These are phyloP conservation scores for Endoconidiophora laricicola DNA, from an alignment of 2,329 filamentous ascomycete species.

Conservation along the genomic window DNA sequence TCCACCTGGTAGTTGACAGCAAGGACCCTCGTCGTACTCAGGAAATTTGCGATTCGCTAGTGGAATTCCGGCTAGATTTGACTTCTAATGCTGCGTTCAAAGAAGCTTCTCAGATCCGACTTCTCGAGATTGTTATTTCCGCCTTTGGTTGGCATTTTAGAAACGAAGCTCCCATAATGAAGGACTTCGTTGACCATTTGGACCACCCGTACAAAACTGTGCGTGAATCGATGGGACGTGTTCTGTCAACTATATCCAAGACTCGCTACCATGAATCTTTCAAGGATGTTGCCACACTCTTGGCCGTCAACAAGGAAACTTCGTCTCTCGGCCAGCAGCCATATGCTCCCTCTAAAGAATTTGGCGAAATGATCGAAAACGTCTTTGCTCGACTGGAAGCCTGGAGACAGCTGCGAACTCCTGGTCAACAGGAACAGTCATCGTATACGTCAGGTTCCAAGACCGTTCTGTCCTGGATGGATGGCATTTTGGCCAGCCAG, in stretches of 20 bases:
- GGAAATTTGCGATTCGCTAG: constrained; percentile 69
- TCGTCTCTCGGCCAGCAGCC: constrained; percentile 75
- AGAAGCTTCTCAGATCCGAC: constrained; percentile 86
- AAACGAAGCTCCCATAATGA: constrained; percentile 67
- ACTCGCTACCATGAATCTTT: constrained; percentile 92
- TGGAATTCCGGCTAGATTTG: constrained; percentile 83
- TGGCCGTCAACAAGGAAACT: constrained; percentile 60
- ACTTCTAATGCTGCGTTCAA: constrained; percentile 94
- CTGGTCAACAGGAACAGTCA: constrained; percentile 83
- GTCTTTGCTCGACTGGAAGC: constrained; percentile 67
- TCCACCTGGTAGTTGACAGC: constrained; percentile 74
- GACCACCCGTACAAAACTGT: constrained; percentile 98
- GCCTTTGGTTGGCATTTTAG: constrained; percentile 96
- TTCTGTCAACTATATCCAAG: constrained; percentile 74
- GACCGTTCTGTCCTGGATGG: constrained; percentile 88
- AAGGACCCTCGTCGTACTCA: constrained; percentile 79
- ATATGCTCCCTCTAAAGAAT: constrained; percentile 63
- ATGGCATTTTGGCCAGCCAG: constrained; percentile 75
- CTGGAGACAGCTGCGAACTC: constrained; percentile 71
- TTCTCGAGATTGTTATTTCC: constrained; percentile 74
- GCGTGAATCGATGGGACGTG: constrained; percentile 81
- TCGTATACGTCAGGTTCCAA: constrained; percentile 93
- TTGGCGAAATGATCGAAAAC: constrained; percentile 51
- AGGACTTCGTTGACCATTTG: constrained; percentile 79
- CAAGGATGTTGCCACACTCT: constrained; percentile 55